phyloP scores from a whole-genome alignment of 805 yeast species.

The Wickerhamiella musiphila region DNA sequence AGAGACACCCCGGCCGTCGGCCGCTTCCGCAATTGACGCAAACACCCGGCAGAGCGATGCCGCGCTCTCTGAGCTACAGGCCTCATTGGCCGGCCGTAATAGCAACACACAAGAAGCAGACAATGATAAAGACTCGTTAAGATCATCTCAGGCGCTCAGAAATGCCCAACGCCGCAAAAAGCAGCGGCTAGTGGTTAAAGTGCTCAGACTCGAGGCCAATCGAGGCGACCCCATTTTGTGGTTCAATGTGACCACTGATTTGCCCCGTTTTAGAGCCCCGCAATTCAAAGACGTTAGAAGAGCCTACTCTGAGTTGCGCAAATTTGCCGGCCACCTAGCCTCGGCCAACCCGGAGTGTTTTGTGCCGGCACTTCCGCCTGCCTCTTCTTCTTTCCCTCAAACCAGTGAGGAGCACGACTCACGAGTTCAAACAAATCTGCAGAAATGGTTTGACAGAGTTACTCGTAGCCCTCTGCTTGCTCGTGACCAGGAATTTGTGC shows the following conservation, averaged over 20 bases:
- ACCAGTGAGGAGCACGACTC: slow-evolving; percentile 65
- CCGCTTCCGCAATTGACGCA: too few relatives aligned
- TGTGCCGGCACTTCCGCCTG: slow-evolving; percentile 71
- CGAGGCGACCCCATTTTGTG: slow-evolving; percentile 61
- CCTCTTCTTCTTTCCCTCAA: slow-evolving; percentile 63
- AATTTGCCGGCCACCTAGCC: slow-evolving; percentile 59
- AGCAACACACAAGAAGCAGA: too few relatives aligned
- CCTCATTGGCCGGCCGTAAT: too few relatives aligned
- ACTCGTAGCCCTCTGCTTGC: slow-evolving; percentile 60
- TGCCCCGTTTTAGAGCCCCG: slow-evolving; percentile 60
- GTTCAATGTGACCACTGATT: slow-evolving; percentile 49
- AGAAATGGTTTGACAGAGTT: slow-evolving; percentile 72
- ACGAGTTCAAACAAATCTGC: slow-evolving; percentile 42
- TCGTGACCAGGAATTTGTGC: slow-evolving; percentile 74
- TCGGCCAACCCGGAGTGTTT: slow-evolving; percentile 81
- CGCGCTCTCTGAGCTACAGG: too few relatives aligned
- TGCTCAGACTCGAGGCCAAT: slow-evolving; percentile 54
- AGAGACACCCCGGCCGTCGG: too few relatives aligned
- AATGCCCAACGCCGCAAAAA: too few relatives aligned
- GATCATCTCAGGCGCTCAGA: too few relatives aligned
- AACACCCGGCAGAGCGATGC: too few relatives aligned
- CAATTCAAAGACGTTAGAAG: slow-evolving; percentile 60
- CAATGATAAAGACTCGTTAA: too few relatives aligned
- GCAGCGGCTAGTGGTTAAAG: slow-evolving; percentile 33
- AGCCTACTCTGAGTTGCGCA: slow-evolving; percentile 58